Evolutionary conservation across 2,329 filamentous ascomycete genomes (phyloP).

Genomic region (Diaporthe helianthi): DNA sequence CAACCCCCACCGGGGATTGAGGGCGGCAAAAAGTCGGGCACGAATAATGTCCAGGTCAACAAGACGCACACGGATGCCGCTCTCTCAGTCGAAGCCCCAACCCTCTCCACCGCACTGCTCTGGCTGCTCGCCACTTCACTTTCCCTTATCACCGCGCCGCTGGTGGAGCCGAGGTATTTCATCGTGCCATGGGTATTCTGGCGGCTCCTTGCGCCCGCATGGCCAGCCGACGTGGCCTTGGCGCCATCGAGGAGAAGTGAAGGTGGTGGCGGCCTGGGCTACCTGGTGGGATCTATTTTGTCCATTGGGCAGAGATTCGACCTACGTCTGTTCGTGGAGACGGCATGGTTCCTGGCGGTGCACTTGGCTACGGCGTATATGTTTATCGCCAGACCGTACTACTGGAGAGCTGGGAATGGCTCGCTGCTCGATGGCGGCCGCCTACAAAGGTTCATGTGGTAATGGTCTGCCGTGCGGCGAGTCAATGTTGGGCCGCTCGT

Average conservation of each 20-base stretch:
- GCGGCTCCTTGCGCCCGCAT: conserved; percentile 77
- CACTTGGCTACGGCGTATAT: conserved; percentile 73
- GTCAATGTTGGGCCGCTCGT: background rate
- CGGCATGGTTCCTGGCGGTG: conserved; percentile 70
- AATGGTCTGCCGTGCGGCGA: conserved; percentile 30
- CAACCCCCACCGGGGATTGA: background rate
- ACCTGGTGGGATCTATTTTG: conserved; percentile 20
- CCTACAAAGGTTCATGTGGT: conserved; percentile 86
- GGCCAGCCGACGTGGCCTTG: conserved; percentile 38
- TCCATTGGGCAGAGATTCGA: conserved; percentile 45
- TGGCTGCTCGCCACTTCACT: conserved; percentile 74
- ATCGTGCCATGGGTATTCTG: conserved; percentile 95
- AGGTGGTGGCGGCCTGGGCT: conserved; percentile 29
- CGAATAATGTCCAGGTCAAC: conserved; percentile 33
- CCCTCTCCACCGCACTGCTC: conserved; percentile 61
- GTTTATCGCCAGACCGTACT: conserved; percentile 73
- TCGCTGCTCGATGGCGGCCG: conserved; percentile 60
- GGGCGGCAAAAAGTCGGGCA: background rate
- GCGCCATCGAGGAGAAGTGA: conserved; percentile 8
- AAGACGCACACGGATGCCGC: conserved; percentile 31
- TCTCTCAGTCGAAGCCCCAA: conserved; percentile 40
- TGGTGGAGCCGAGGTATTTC: conserved; percentile 96
- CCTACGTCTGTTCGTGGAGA: conserved; percentile 65
- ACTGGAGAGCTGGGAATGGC: conserved; percentile 66
- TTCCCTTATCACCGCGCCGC: conserved; percentile 84